Conservation (phyloP, 1,139 yeast species). For the Suhomyces bolitotheri region DNA sequence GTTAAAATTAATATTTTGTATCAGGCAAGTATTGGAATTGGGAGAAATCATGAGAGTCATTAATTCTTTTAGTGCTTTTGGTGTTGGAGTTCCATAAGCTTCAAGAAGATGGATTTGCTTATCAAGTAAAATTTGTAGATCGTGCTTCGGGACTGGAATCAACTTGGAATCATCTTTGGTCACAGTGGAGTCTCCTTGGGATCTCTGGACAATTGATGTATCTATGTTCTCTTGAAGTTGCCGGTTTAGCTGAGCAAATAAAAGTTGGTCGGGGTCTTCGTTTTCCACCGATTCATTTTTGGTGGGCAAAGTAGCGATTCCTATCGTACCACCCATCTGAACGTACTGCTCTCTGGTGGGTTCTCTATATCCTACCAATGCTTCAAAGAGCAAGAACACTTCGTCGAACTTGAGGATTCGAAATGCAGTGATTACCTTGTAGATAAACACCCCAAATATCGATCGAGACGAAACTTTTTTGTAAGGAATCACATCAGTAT, state of each 20-base stretch:
- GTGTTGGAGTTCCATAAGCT: slow-evolving; percentile 52
- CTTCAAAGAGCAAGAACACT: slow-evolving; percentile 50
- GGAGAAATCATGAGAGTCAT: slow-evolving; percentile 47
- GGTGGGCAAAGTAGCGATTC: slow-evolving; percentile 2
- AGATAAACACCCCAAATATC: slow-evolving; percentile 38
- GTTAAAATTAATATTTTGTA: slow-evolving; percentile 48
- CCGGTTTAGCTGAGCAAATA: slow-evolving; percentile 21
- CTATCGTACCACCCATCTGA: slow-evolving; percentile 22
- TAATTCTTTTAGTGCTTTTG: slow-evolving; percentile 44
- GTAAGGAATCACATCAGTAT: background rate
- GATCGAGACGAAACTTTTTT: slow-evolving; percentile 34
- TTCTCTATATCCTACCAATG: slow-evolving; percentile 54
- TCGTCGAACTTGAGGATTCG: slow-evolving; percentile 62
- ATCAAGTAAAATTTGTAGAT: slow-evolving; percentile 52
- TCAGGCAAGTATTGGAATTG: slow-evolving; percentile 41
- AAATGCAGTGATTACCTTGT: slow-evolving; percentile 47
- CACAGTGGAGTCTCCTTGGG: background rate
- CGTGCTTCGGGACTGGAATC: slow-evolving; percentile 51
- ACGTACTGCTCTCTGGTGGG: slow-evolving; percentile 27
- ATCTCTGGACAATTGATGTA: slow-evolving; percentile 4
- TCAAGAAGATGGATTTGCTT: slow-evolving; percentile 60
- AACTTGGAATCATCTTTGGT: slow-evolving; percentile 15
- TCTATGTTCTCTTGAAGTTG: slow-evolving; percentile 26
- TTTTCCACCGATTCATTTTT: background rate
- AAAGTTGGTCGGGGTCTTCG: slow-evolving; percentile 17